Conservation (phyloP, 306 rosid genomes). For the Lotus japonicus region DNA sequence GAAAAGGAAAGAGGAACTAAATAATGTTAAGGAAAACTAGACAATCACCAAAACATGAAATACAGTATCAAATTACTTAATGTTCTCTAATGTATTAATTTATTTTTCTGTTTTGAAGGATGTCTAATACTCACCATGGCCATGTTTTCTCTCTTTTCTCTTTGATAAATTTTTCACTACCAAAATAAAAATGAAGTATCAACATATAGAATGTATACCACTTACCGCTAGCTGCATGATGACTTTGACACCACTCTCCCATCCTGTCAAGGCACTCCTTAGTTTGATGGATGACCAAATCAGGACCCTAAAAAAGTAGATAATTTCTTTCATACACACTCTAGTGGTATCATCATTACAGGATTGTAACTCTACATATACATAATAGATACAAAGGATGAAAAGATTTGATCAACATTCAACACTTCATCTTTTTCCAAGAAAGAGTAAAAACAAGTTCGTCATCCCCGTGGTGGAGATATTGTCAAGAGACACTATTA, state of each 20-base stretch:
- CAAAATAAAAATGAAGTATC: constrained; percentile 1
- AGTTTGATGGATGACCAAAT: constrained; percentile 82
- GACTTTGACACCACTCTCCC: constrained; percentile 98
- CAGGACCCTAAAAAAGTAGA: constrained; percentile 75
- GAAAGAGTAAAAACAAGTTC: no score
- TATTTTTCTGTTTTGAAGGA: constrained; percentile 13
- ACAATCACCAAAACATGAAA: not conserved
- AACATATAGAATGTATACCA: constrained; percentile 13
- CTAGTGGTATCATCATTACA: not conserved
- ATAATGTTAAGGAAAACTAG: constrained; percentile 2
- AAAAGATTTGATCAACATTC: not conserved
- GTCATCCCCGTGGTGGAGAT: no score
- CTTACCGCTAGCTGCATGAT: constrained; percentile 95
- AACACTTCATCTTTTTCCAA: not conserved
- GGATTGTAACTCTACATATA: not conserved
- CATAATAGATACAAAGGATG: not conserved
- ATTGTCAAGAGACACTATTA: no score
- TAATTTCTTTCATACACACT: not conserved
- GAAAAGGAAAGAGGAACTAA: not conserved
- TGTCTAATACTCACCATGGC: not conserved
- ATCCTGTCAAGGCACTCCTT: constrained; percentile 77
- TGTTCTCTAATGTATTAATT: not conserved
- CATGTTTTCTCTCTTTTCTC: not conserved
- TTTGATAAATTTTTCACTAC: not conserved
- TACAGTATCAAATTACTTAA: not conserved